phyloP scores from a whole-genome alignment of 225 moss, liverwort and hornwort genomes.

The Antitrichia curtipendula region DNA sequence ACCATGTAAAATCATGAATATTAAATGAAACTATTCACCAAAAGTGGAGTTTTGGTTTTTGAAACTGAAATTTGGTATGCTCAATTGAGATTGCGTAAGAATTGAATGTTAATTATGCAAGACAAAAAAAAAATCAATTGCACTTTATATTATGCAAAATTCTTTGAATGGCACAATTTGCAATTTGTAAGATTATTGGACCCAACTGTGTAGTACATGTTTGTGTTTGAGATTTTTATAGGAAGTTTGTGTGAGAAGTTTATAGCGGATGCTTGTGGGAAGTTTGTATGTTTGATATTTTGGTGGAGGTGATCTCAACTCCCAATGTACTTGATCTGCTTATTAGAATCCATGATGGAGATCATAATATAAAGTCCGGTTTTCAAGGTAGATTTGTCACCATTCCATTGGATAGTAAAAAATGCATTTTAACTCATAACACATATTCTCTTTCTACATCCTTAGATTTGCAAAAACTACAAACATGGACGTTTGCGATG shows the following conservation, averaged over 20 bases:
- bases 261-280: background rate
- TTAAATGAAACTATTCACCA: background rate
- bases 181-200: background rate
- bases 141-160: background rate
- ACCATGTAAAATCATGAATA: background rate
- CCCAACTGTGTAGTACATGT: too few species aligned
- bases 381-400: too few species aligned
- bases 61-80: background rate
- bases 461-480: too few species aligned
- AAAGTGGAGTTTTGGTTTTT: rapidly evolving
- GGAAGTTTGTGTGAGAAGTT: too few species aligned
- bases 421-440: too few species aligned
- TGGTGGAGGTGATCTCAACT: background rate
- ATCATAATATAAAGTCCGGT: too few species aligned
- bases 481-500: too few species aligned
- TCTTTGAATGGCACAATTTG: background rate
- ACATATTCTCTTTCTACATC: too few species aligned
- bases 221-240: too few species aligned
- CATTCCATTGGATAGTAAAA: too few species aligned
- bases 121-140: background rate
- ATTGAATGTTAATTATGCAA: background rate
- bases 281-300: background rate
- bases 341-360: background rate
- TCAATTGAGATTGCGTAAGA: rapidly evolving
- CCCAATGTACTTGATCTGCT: background rate